phyloP scores from a whole-genome alignment of 176 grass and related monocot genomes.

The Elymus sibiricus region DNA sequence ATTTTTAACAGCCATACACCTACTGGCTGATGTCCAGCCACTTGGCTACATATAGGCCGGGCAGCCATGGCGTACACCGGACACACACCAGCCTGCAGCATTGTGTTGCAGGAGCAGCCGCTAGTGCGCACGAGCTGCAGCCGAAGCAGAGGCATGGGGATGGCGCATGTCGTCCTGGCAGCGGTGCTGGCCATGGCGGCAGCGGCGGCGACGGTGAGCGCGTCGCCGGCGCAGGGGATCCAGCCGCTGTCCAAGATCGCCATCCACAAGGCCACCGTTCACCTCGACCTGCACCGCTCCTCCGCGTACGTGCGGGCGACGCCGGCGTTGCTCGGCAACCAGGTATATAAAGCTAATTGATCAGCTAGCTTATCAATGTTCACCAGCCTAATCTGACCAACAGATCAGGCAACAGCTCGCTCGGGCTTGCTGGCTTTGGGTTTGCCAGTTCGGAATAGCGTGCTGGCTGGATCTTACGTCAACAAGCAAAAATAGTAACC shows the following conservation, averaged over 20 bases:
- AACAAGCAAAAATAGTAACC: background rate
- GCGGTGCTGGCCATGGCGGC: background rate
- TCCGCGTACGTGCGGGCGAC: slow-evolving; percentile 52
- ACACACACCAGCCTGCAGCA: background rate
- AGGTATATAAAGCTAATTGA: slow-evolving; percentile 31
- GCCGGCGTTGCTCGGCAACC: slow-evolving; percentile 45
- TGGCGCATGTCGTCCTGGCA: background rate
- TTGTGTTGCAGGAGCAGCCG: background rate
- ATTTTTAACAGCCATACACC: too few relatives aligned
- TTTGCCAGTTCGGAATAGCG: background rate
- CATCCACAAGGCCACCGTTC: slow-evolving; percentile 40
- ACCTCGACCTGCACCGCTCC: slow-evolving; percentile 23
- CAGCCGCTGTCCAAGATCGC: slow-evolving; percentile 84
- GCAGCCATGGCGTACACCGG: background rate
- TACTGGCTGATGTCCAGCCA: background rate
- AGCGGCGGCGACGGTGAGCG: background rate
- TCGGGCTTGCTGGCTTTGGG: background rate
- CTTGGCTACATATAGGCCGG: background rate
- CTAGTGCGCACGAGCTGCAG: background rate
- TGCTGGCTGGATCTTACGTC: background rate
- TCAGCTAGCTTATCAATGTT: background rate
- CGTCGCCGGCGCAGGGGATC: slow-evolving; percentile 30
- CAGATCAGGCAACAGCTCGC: background rate
- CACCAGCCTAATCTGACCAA: background rate
- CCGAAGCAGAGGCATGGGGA: background rate